These are phyloP conservation scores for Urtica urens DNA, from an alignment of 306 rosid genomes.

Conservation along the genomic window DNA sequence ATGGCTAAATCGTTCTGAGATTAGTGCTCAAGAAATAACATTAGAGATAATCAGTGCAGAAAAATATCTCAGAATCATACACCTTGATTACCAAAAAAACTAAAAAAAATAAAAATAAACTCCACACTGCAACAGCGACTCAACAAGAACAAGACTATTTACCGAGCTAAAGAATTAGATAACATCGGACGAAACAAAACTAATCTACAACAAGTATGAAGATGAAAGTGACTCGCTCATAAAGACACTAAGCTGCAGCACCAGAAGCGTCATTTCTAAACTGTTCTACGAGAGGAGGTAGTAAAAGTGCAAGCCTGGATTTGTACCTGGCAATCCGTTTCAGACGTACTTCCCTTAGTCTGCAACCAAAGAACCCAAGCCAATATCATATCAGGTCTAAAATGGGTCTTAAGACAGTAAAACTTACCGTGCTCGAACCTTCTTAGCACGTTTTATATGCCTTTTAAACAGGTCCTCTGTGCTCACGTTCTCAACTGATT, in stretches of 20 bases:
- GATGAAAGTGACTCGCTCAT: too few relatives aligned
- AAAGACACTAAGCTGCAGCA: constrained; percentile 53
- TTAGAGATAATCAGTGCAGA: too few relatives aligned
- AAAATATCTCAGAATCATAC: too few relatives aligned
- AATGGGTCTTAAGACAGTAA: not conserved
- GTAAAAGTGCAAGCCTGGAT: constrained; percentile 76
- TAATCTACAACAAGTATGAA: too few relatives aligned
- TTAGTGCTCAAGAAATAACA: too few relatives aligned
- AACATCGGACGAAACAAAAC: too few relatives aligned
- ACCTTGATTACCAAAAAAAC: too few relatives aligned
- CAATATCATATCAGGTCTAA: not conserved
- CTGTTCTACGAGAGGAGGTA: constrained; percentile 62
- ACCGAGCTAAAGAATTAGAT: too few relatives aligned
- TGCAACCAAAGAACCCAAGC: constrained; percentile 20
- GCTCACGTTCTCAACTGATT: constrained; percentile 33
- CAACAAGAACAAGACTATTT: too few relatives aligned
- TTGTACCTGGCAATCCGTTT: constrained; percentile 65
- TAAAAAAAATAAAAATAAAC: too few relatives aligned
- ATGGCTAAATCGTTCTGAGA: too few relatives aligned
- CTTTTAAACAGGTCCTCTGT: constrained; percentile 47
- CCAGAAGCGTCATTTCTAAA: constrained; percentile 43
- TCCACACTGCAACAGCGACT: too few relatives aligned
- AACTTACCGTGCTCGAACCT: constrained; percentile 64
- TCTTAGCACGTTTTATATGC: constrained; percentile 75
- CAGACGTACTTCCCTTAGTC: constrained; percentile 63